Conservation (phyloP, 306 rosid species). For the Citrullus colocynthis region DNA sequence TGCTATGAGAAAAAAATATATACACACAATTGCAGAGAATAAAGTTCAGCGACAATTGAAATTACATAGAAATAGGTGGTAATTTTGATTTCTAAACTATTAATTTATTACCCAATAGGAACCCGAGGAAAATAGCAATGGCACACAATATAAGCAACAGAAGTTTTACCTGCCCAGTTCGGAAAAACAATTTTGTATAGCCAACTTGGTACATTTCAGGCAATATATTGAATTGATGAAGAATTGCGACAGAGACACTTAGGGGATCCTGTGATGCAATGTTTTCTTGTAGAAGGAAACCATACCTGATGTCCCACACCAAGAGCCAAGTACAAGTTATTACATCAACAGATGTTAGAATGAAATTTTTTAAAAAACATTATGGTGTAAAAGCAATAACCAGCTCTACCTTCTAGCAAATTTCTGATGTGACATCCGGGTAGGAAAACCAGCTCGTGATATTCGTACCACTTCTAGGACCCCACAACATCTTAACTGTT, state of each 20-base stretch:
- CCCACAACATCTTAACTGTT: slow-evolving; percentile 96
- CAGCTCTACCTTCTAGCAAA: slow-evolving; percentile 72
- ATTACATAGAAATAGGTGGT: not conserved
- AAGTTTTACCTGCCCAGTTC: slow-evolving; percentile 84
- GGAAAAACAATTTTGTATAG: slow-evolving; percentile 90
- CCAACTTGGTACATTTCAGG: slow-evolving; percentile 99
- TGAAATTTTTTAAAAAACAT: not conserved
- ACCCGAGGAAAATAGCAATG: not conserved
- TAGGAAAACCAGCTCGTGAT: slow-evolving; percentile 98
- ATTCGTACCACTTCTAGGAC: slow-evolving; percentile 97
- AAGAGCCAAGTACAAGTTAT: not conserved
- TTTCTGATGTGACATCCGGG: slow-evolving; percentile 88
- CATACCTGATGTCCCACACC: slow-evolving; percentile 48
- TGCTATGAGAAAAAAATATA: not conserved
- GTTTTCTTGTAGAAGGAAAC: slow-evolving; percentile 83
- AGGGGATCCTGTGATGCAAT: slow-evolving; percentile 89
- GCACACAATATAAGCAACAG: not conserved
- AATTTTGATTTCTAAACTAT: not conserved
- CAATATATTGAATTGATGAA: slow-evolving; percentile 90
- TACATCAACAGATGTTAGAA: not conserved
- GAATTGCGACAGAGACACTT: slow-evolving; percentile 93
- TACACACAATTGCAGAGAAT: not conserved
- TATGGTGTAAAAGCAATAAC: not conserved
- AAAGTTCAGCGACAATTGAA: not conserved
- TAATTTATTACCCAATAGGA: not conserved